phyloP scores from a whole-genome alignment of 371 early-diverging fungal species.

The Cokeromyces recurvatus region DNA sequence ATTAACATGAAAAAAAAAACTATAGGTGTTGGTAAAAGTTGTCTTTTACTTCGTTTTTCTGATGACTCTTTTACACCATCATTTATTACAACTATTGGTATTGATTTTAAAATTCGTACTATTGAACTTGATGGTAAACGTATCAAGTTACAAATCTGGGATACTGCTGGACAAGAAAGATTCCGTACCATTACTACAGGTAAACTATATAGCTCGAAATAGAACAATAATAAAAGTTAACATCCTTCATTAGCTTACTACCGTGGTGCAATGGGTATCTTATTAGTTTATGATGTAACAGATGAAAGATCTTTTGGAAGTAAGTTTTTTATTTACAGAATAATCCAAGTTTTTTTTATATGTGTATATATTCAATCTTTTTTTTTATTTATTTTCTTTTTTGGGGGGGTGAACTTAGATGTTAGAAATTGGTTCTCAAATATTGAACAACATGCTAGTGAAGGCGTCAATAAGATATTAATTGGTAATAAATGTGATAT shows the following conservation, averaged over 20 bases:
- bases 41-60: conserved; percentile 92
- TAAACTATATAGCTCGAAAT: too few relatives aligned
- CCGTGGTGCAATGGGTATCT: conserved; percentile 99
- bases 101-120: conserved; percentile 99
- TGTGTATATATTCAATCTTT: too few relatives aligned
- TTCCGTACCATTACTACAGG: conserved; percentile 99
- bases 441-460: conserved; percentile 96
- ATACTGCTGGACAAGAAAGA: conserved; percentile 99
- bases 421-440: conserved; percentile 98
- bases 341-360: neutral
- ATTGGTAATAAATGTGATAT: conserved; percentile 99
- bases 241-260: conserved; percentile 76
- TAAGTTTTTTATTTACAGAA: conserved; percentile 30
- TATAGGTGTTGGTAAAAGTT: conserved; percentile 95
- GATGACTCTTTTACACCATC: conserved; percentile 99
- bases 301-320: conserved; percentile 96
- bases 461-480: conserved; percentile 96
- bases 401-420: too few relatives aligned
- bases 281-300: conserved; percentile 99
- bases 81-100: conserved; percentile 98
- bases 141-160: conserved; percentile 99
- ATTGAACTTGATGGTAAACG: conserved; percentile 97
- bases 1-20: too few relatives aligned
- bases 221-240: neutral
- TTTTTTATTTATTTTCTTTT: too few relatives aligned